A percentile compares a stretch with the other conserved stretches of the same genome.
phyloP scores from a whole-genome alignment of 2,329 filamentous ascomycete genomes.

The Aspergillus niger region DNA sequence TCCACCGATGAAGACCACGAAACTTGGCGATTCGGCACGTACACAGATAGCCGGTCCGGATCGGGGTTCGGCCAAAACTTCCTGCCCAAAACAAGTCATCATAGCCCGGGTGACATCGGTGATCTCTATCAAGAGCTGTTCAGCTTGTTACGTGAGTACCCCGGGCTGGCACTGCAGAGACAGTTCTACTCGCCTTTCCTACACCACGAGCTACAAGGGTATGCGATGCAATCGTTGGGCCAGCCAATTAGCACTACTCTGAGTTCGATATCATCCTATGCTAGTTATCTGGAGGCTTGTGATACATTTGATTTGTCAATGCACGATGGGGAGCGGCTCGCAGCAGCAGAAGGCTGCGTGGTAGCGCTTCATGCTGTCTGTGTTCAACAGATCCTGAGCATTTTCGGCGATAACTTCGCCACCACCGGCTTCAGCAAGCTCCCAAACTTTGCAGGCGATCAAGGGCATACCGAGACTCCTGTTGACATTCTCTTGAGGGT shows the following conservation, averaged over 20 bases:
- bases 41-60: not conserved
- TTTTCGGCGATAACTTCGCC: constrained; percentile 16
- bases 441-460: not conserved
- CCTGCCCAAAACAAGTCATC: not conserved
- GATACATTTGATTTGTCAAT: constrained; percentile 16
- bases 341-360: constrained; percentile 18
- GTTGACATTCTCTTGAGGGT: constrained; percentile 18
- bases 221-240: constrained; percentile 16
- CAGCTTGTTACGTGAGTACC: constrained; percentile 15
- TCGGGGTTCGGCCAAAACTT: constrained; percentile 15
- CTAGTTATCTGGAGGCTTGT: constrained; percentile 14
- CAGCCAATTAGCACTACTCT: constrained; percentile 19
- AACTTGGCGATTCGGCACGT: not conserved
- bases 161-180: constrained; percentile 15
- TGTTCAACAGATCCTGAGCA: constrained; percentile 19
- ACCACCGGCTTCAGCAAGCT: constrained; percentile 2
- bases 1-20: not conserved
- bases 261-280: constrained; percentile 16
- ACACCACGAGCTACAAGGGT: constrained; percentile 18
- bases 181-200: constrained; percentile 22
- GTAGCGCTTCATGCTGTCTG: constrained; percentile 21
- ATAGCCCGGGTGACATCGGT: not conserved
- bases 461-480: constrained; percentile 11
- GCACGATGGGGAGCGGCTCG: constrained; percentile 16
- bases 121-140: constrained; percentile 14